A percentile compares a stretch with the other conserved stretches of the same genome.
phyloP scores from a whole-genome alignment of 768 basidiomycete species.

The Coprinellus aureogranulatus region DNA sequence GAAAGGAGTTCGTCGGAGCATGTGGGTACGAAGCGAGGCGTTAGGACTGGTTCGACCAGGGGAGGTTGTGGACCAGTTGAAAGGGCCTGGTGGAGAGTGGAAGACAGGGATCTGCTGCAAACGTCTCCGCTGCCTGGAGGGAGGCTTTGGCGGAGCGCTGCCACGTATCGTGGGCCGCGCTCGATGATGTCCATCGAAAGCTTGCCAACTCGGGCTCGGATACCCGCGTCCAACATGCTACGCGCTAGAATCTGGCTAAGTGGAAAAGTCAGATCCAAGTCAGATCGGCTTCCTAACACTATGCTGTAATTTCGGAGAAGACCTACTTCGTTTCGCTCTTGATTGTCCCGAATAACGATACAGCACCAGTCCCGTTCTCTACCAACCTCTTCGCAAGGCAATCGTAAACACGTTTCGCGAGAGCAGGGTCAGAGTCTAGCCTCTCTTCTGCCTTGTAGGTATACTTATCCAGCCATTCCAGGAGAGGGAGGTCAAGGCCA shows the following conservation, averaged over 20 bases:
- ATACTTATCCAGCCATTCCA: constrained; percentile 82
- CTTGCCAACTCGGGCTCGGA: constrained; percentile 86
- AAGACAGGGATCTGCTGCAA: constrained; percentile 49
- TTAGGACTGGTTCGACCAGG: constrained; percentile 78
- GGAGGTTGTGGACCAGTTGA: constrained; percentile 37
- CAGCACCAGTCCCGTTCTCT: constrained; percentile 74
- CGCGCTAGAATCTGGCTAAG: constrained; percentile 74
- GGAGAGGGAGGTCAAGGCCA: constrained; percentile 78
- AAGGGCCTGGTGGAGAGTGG: constrained; percentile 36
- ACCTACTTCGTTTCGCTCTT: constrained; percentile 74
- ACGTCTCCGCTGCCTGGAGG: constrained; percentile 50
- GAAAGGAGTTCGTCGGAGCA: constrained; percentile 70
- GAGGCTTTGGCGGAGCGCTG: constrained; percentile 52
- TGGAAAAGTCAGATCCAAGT: neutral
- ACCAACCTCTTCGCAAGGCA: constrained; percentile 64
- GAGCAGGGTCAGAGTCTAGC: constrained; percentile 56
- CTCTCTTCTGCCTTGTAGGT: constrained; percentile 79
- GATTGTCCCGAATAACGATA: constrained; percentile 82
- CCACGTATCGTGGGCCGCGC: constrained; percentile 69
- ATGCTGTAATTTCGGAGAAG: too few relatives aligned
- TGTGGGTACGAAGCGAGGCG: constrained; percentile 87
- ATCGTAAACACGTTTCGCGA: constrained; percentile 68
- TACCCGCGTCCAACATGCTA: constrained; percentile 65
- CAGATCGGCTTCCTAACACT: neutral
- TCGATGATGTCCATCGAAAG: constrained; percentile 75